A percentile compares a stretch with the other conserved stretches of the same genome.
Evolutionary conservation across 768 basidiomycete species (phyloP).

Genomic region (Pleurotus tuoliensis): DNA sequence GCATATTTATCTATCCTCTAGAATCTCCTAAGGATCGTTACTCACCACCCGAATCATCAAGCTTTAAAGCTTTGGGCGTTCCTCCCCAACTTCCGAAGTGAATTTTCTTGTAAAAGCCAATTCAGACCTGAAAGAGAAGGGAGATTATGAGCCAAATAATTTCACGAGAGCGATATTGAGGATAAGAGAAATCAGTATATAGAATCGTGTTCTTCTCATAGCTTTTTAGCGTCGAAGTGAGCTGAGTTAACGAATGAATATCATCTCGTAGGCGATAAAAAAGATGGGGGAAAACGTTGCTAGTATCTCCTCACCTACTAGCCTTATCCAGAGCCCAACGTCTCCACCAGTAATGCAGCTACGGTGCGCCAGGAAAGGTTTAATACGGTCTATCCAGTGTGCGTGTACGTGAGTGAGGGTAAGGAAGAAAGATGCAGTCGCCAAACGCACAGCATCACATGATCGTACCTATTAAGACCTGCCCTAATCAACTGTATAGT

Average conservation of each 20-base stretch:
- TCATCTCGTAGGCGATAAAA: not conserved
- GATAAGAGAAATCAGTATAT: constrained; percentile 30
- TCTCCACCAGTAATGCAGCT: too few species aligned
- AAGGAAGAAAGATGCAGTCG: constrained; percentile 3
- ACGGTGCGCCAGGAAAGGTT: too few species aligned
- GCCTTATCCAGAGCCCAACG: too few species aligned
- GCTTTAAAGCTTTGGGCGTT: too few species aligned
- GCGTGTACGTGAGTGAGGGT: not conserved
- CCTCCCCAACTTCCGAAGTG: too few species aligned
- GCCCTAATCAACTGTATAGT: constrained; percentile 33
- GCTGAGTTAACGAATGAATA: constrained; percentile 45
- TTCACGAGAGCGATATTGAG: not conserved
- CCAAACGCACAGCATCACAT: constrained; percentile 11
- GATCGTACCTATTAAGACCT: constrained; percentile 32
- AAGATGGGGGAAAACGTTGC: too few species aligned
- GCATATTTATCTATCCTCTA: constrained; percentile 16
- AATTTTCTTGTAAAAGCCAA: too few species aligned
- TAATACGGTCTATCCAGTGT: not conserved
- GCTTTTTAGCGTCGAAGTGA: constrained; percentile 57
- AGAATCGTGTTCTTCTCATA: constrained; percentile 50
- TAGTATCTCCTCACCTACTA: too few species aligned
- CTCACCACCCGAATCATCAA: constrained; percentile 22
- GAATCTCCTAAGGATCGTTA: constrained; percentile 7
- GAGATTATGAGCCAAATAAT: not conserved
- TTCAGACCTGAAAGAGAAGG: too few species aligned